Percentiles rank a stretch among this genome's conserved stretches.
Evolutionary conservation across 2,329 filamentous ascomycete species (phyloP).

Genomic region (Fusarium sulawesiense): DNA sequence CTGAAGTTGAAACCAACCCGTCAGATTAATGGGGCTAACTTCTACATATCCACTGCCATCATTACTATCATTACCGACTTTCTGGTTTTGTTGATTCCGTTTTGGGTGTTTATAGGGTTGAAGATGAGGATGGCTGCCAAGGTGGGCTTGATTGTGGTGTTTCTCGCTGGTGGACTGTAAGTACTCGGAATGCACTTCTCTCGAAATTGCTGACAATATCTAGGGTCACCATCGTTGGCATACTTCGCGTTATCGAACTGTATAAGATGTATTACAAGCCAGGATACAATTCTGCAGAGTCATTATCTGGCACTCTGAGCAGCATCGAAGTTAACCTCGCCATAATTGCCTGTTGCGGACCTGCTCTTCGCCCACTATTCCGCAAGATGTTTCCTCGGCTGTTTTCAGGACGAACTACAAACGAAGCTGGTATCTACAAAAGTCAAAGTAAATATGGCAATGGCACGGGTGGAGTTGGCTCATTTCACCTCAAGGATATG

Average conservation of each 20-base stretch:
- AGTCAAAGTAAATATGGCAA: conserved; percentile 20
- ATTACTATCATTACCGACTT: conserved; percentile 58
- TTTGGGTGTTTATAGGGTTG: conserved; percentile 55
- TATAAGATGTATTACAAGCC: conserved; percentile 31
- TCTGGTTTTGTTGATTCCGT: conserved; percentile 53
- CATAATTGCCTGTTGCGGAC: conserved; percentile 52
- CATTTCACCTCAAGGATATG: conserved; percentile 37
- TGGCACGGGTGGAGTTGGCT: neutral
- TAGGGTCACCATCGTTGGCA: conserved; percentile 50
- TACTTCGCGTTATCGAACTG: conserved; percentile 48
- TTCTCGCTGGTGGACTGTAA: conserved; percentile 54
- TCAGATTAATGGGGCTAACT: conserved; percentile 48
- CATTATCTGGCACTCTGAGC: conserved; percentile 48
- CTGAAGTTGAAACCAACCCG: conserved; percentile 9
- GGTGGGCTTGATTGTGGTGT: conserved; percentile 54
- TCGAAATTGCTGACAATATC: accelerated
- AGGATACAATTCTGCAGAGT: conserved; percentile 43
- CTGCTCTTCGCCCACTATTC: conserved; percentile 40
- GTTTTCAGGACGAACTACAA: conserved; percentile 9
- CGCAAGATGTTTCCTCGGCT: conserved; percentile 41
- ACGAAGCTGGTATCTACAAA: conserved; percentile 8
- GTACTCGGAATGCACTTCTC: conserved; percentile 16
- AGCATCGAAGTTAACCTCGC: conserved; percentile 53
- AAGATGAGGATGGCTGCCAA: conserved; percentile 53
- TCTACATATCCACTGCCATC: conserved; percentile 52